Conservation (phyloP, 1,284 basidiomycete genomes). For the Golubevia pallescens region DNA sequence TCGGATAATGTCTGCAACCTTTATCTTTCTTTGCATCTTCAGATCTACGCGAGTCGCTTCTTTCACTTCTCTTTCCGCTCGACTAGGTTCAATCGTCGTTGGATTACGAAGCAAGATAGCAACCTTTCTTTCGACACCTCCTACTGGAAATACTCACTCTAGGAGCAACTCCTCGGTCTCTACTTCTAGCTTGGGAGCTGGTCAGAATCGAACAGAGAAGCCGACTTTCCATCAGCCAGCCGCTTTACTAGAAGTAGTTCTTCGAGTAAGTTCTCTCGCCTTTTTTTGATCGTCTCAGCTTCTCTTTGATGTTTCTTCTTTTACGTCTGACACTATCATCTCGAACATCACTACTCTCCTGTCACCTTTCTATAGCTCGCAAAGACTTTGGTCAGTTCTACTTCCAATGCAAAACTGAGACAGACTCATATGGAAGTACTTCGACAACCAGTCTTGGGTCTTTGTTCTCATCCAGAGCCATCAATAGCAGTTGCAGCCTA, state of each 20-base stretch:
- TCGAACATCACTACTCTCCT: no score
- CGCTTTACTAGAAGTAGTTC: not conserved
- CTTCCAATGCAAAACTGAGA: no score
- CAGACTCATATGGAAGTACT: no score
- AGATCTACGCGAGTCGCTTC: not conserved
- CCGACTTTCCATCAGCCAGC: not conserved
- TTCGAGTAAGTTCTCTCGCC: no score
- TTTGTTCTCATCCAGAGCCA: no score
- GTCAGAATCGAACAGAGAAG: not conserved
- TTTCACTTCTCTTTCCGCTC: not conserved
- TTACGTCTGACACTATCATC: no score
- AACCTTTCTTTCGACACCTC: not conserved
- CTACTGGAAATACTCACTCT: not conserved
- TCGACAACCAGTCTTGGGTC: no score
- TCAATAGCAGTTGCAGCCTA: no score
- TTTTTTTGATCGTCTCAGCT: no score
- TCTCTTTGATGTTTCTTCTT: no score
- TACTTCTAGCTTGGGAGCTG: not conserved
- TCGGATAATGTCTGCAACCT: not conserved
- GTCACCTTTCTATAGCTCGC: no score
- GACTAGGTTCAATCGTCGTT: not conserved
- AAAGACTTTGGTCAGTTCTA: no score
- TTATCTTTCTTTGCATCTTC: not conserved
- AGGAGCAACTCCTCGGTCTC: not conserved
- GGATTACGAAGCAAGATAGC: not conserved